Percentiles rank a stretch among this genome's conserved stretches.
Evolutionary conservation across 768 basidiomycete genomes (phyloP).

Genomic region (Xerocomus potaroensis): DNA sequence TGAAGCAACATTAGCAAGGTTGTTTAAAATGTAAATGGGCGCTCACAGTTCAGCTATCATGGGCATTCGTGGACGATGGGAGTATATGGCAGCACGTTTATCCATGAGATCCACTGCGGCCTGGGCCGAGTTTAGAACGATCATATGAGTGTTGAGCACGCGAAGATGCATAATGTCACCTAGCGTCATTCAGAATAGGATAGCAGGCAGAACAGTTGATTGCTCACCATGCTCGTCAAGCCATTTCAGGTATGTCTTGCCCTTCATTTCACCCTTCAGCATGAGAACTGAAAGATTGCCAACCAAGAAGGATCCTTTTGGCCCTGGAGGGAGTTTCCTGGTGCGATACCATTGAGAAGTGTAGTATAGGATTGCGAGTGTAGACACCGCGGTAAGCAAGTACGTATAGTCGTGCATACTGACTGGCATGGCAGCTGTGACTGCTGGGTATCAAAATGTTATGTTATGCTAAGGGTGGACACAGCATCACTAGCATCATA

Average conservation of each 20-base stretch:
- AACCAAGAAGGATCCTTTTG: neutral
- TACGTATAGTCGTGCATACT: neutral
- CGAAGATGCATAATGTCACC: neutral
- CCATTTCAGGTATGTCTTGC: neutral
- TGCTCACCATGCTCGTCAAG: neutral
- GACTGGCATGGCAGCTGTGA: too few relatives aligned
- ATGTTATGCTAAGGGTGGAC: too few relatives aligned
- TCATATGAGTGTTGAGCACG: constrained; percentile 8
- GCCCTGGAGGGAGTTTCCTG: neutral
- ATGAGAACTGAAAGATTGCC: neutral
- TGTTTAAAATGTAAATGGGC: neutral
- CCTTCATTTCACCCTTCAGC: neutral
- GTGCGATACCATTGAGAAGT: neutral
- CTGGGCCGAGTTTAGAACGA: constrained; percentile 34
- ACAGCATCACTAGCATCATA: too few relatives aligned
- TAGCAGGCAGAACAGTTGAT: too few relatives aligned
- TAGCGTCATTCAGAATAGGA: neutral
- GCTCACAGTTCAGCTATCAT: constrained; percentile 1
- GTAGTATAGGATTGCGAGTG: neutral
- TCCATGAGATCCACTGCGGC: constrained; percentile 2
- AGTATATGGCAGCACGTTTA: constrained; percentile 5
- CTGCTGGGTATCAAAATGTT: too few relatives aligned
- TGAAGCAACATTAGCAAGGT: neutral
- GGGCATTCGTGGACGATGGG: constrained; percentile 1
- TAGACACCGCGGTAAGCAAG: neutral